Percentiles rank a stretch among this genome's conserved stretches.
Conservation (phyloP, 371 early-diverging fungal genomes). For the Encephalitozoon intestinalis region DNA sequence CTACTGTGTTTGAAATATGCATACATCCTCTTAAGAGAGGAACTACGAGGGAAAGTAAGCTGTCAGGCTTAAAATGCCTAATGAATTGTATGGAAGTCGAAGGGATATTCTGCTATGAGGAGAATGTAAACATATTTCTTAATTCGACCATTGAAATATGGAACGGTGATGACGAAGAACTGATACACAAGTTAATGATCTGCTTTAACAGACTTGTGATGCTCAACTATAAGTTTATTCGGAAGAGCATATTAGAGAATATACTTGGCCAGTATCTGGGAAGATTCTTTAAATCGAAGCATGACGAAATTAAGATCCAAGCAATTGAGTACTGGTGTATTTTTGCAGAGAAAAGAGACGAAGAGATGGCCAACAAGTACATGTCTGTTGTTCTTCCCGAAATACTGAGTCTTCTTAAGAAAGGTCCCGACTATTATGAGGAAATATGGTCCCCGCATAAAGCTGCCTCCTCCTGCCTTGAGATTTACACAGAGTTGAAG, state of each 20-base stretch:
- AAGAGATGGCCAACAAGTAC: slow-evolving; percentile 24
- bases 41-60: background rate
- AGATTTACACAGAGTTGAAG: slow-evolving; percentile 16
- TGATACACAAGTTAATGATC: slow-evolving; percentile 36
- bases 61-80: slow-evolving; percentile 15
- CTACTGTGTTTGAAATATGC: slow-evolving; percentile 18
- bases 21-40: background rate
- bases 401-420: slow-evolving; percentile 18
- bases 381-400: slow-evolving; percentile 20
- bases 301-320: slow-evolving; percentile 32
- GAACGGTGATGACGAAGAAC: slow-evolving; percentile 11
- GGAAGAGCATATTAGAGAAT: slow-evolving; percentile 12
- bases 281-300: slow-evolving; percentile 19
- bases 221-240: slow-evolving; percentile 29
- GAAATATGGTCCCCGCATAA: slow-evolving; percentile 52
- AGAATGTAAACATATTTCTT: slow-evolving; percentile 26
- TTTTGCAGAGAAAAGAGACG: slow-evolving; percentile 42
- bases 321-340: slow-evolving; percentile 57
- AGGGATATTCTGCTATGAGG: slow-evolving; percentile 9
- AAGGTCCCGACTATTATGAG: slow-evolving; percentile 43
- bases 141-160: slow-evolving; percentile 24
- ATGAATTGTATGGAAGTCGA: slow-evolving; percentile 20
- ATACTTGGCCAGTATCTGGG: slow-evolving; percentile 32
- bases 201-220: slow-evolving; percentile 44
- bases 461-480: slow-evolving; percentile 52